Percentiles rank a stretch among this genome's conserved stretches.
These are phyloP conservation scores for Lepraria neglecta DNA, from an alignment of 495 filamentous ascomycete genomes.

Conservation along the genomic window DNA sequence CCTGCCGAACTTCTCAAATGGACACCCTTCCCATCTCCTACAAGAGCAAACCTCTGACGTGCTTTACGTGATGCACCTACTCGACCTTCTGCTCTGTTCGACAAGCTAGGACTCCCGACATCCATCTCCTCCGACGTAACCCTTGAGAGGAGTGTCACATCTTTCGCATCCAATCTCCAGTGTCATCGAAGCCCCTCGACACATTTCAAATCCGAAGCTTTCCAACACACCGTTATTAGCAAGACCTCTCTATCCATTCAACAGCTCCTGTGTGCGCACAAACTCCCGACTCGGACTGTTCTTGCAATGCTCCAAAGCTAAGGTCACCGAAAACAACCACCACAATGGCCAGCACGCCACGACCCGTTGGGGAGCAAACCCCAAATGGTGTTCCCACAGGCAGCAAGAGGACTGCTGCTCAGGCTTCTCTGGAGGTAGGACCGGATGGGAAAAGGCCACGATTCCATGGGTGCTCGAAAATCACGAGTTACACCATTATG, in stretches of 20 bases:
- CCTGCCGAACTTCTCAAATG: background rate
- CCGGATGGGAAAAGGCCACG: conserved; percentile 37
- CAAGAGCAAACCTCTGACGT: conserved; percentile 11
- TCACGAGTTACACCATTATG: conserved; percentile 79
- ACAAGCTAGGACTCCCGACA: background rate
- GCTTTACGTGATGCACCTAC: conserved; percentile 2
- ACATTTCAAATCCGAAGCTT: background rate
- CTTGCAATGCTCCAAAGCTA: background rate
- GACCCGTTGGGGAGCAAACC: conserved; percentile 22
- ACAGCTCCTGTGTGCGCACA: background rate
- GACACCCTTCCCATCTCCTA: conserved; percentile 1
- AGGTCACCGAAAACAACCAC: background rate
- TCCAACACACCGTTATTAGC: background rate
- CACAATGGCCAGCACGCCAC: conserved; percentile 17
- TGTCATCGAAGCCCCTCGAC: background rate
- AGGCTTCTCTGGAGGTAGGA: conserved; percentile 27
- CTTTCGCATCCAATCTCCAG: background rate
- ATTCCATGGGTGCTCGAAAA: conserved; percentile 81
- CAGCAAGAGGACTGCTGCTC: conserved; percentile 22
- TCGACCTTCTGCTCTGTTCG: background rate
- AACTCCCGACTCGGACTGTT: background rate
- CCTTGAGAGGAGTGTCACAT: background rate
- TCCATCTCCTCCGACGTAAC: background rate
- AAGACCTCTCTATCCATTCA: background rate
- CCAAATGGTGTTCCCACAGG: conserved; percentile 15